Base-by-base conservation (phyloP, 345 rosid genomes). In the Hirschfeldia incana region DNA sequence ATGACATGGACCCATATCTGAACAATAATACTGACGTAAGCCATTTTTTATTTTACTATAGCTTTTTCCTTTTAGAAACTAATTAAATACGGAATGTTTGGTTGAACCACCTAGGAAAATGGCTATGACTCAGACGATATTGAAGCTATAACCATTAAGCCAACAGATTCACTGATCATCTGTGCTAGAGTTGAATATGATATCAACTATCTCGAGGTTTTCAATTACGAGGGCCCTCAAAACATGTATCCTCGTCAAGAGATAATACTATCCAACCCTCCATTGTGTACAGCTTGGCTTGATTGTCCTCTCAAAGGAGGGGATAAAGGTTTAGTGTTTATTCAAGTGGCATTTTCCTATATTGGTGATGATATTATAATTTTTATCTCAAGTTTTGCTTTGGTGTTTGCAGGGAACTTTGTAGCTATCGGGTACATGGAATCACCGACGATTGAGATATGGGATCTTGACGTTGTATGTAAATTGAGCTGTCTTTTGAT, bases 401-500 rank as follows among this genome's bases (percentile, higher is more conserved):
- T 13, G 27, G 16, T 53, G 5, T 73, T 79, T 67, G 72, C 86
- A 91, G 97, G 97, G 55, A 94, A 91, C 83, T 92, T 92, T 81
- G 34, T 94, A 55, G 97, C 97, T 71, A 80, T 89, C 76, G 94
- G 97, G 76, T 88, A 87, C 62, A 83, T 84, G 95, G 89, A 80
- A 27, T 71, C 67, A 0, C 86, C 97, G 32, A 77, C 93, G 2
- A 90, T 91, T 16, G 94, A 92, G 69, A 89, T 94, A 84, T 92
- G 97, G 97, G 97, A 94, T 80, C 92, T 94, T 78, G 95, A 94
- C 83, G 66, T 83, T 86, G 95, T 90, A 88, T 66, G 93, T 86
- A 63, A 34, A 7, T 69, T 5, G 34, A 34, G 39, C 61, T 49
- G 59, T 28, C 12, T 64, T 57, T 65, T 44, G 51, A 44, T 44